phyloP scores from a whole-genome alignment of 306 rosid species.

The Ormosia emarginata region DNA sequence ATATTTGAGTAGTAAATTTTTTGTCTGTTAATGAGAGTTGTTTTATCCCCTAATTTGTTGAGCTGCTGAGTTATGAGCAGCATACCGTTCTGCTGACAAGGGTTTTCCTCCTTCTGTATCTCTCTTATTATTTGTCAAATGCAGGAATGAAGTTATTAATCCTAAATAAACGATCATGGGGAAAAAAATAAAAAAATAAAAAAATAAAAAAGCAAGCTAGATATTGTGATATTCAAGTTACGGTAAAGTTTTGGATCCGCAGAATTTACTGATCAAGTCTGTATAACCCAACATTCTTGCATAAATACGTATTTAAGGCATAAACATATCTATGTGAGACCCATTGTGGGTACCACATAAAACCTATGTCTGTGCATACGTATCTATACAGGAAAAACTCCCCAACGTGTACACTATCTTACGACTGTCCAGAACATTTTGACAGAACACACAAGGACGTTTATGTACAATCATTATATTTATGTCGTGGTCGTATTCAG shows the following conservation, averaged over 20 bases:
- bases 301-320: too few species aligned
- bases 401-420: too few species aligned
- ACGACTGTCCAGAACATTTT: too few species aligned
- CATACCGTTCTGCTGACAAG: background rate
- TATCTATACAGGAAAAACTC: too few species aligned
- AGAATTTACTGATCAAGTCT: background rate
- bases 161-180: background rate
- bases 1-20: constrained; percentile 10
- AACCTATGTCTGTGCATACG: too few species aligned
- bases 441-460: too few species aligned
- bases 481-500: too few species aligned
- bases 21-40: background rate
- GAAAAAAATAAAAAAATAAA: too few species aligned
- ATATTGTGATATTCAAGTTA: background rate
- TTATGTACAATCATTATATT: too few species aligned
- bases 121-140: constrained; percentile 2
- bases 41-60: constrained; percentile 5
- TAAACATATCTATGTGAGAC: too few species aligned
- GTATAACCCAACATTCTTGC: background rate
- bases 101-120: background rate
- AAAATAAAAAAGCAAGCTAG: background rate
- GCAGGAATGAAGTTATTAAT: background rate
- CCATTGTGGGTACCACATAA: too few species aligned
- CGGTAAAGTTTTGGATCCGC: background rate
- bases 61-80: background rate